Percentiles rank a stretch among this genome's conserved stretches.
These are phyloP conservation scores for Chytriomyces sp. DNA, from an alignment of 192 early-diverging fungal genomes.

Conservation along the genomic window DNA sequence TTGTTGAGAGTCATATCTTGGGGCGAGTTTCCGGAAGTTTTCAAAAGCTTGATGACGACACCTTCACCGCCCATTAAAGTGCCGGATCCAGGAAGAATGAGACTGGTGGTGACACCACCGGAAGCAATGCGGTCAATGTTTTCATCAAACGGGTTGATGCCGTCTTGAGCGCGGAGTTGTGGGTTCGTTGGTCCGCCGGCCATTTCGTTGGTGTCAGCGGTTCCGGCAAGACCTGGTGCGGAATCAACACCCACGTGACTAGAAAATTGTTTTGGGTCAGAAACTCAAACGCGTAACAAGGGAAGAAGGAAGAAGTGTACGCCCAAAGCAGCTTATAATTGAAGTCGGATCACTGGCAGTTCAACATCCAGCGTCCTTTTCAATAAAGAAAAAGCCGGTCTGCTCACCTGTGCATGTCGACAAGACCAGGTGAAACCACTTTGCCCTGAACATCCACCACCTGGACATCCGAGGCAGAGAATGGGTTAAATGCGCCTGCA, in stretches of 20 bases:
- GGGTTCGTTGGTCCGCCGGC: constrained; percentile 65
- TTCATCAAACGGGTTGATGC: constrained; percentile 52
- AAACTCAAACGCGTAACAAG: too few species aligned
- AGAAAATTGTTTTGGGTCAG: constrained; percentile 30
- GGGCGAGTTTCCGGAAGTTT: constrained; percentile 55
- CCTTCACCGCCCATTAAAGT: constrained; percentile 82
- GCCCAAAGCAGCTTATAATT: not conserved
- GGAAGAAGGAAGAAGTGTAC: not conserved
- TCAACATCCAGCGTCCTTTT: not conserved
- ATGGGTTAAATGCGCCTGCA: not conserved
- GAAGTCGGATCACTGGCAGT: not conserved
- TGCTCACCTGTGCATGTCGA: constrained; percentile 66
- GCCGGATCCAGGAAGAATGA: constrained; percentile 76
- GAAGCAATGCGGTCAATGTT: constrained; percentile 15
- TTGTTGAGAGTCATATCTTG: constrained; percentile 74
- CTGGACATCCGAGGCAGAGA: constrained; percentile 20
- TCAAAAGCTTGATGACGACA: constrained; percentile 70
- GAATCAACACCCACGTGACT: constrained; percentile 71
- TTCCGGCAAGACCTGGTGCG: constrained; percentile 64
- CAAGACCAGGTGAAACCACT: constrained; percentile 77
- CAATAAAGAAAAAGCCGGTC: not conserved
- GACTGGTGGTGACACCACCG: constrained; percentile 78
- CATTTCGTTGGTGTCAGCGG: constrained; percentile 71
- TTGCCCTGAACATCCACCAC: constrained; percentile 64
- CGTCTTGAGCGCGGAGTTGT: constrained; percentile 68